These are phyloP conservation scores for Aspergillus kassunensis DNA, from an alignment of 495 filamentous ascomycete genomes.

Conservation along the genomic window DNA sequence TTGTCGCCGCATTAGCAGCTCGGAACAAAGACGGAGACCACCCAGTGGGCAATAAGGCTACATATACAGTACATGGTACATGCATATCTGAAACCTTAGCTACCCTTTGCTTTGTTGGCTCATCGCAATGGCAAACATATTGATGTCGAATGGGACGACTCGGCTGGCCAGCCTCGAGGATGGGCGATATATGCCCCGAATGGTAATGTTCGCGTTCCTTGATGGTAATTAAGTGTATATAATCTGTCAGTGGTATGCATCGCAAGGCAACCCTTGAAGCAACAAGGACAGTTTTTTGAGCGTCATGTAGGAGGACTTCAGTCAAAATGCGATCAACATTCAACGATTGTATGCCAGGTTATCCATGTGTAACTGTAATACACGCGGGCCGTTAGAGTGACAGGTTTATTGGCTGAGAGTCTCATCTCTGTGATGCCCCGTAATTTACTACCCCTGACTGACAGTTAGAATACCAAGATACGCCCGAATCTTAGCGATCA, in stretches of 20 bases:
- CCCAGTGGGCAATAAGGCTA: slow-evolving; percentile 3
- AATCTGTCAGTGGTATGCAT: too few relatives aligned
- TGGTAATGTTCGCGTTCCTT: not conserved
- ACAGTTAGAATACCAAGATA: slow-evolving; percentile 7
- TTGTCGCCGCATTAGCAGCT: not conserved
- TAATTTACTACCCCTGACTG: slow-evolving; percentile 15
- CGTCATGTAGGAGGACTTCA: not conserved
- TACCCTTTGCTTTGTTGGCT: not conserved
- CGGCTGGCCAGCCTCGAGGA: too few relatives aligned
- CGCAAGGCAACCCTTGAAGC: too few relatives aligned
- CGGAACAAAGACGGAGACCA: not conserved
- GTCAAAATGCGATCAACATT: slow-evolving; percentile 8
- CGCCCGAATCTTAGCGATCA: not conserved
- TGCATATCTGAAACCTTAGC: slow-evolving; percentile 1
- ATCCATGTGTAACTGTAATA: not conserved
- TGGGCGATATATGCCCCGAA: too few relatives aligned
- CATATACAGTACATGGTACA: too few relatives aligned
- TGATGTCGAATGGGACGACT: not conserved
- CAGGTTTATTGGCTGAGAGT: too few relatives aligned
- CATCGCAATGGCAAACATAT: slow-evolving; percentile 1
- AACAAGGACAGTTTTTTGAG: not conserved
- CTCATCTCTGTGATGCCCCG: too few relatives aligned
- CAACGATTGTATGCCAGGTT: not conserved
- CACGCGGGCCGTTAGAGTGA: slow-evolving; percentile 7
- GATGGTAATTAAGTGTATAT: too few relatives aligned